Evolutionary conservation across 192 early-diverging fungal species (phyloP), one percentile per base, ranked within the genome.

Genomic region (Physocladia obscura): DNA sequence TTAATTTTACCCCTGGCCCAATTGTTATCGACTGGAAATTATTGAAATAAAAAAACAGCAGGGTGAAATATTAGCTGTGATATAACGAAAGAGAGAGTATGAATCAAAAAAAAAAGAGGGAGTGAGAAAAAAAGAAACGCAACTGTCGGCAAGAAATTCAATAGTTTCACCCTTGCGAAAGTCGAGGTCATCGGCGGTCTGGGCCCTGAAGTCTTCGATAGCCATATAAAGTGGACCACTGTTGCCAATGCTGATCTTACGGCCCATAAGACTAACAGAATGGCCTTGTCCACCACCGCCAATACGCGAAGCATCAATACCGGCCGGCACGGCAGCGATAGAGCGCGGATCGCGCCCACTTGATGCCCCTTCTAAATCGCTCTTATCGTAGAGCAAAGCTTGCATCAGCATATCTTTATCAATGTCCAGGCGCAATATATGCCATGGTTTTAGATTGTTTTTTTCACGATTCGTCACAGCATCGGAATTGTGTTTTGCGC

Each of bases 201-300:
- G 65, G 11, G 52, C 51, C 1, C 3, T 8, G 40, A 68, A 54
- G 22, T 55, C 36, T 34, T 68, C 65, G 50, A 56, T 40, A 3
- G 65, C 54, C 8, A 57, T 29, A 19, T 51, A 8, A 3, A 37
- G 27, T 8, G 65, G 19, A 19, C 51, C 52, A 0, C 13, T 15
- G 29, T 68, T 68, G 6, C 65, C 65, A 38, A 56, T 57, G 35
- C 32, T 17, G 6, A 68, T 40, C 38, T 68, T 68, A 36, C 65
- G 50, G 1, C 65, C 65, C 22, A 55, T 35, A 4, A 68, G 29
- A 8, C 36, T 56, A 8, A 68, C 38, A 22, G 21, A 21, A 30
- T 68, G 65, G 52, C 65, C 50, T 11, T 29, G 50, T 3, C 65
- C 65, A 29, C 65, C 54, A 26, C 13, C 65, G 1, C 65, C 54